Evolutionary conservation across 2,329 filamentous ascomycete genomes (phyloP), one percentile per base, ranked within the genome.

Genomic region (Neonectria punicea): DNA sequence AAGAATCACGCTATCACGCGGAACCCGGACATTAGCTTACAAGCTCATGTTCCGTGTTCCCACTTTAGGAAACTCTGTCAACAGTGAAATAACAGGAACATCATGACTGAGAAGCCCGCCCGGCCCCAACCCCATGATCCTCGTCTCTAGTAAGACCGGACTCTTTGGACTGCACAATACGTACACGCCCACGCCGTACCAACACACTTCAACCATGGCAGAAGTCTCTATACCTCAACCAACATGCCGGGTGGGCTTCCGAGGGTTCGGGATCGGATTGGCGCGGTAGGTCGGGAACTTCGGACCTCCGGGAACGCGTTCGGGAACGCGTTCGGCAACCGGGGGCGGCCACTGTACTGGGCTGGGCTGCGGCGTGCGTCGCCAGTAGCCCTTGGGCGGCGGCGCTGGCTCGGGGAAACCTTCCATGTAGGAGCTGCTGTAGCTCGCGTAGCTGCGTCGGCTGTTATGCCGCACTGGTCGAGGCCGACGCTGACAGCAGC

Each of bases 221-320:
- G 56, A 16, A 20, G 13, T 32, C 34, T 56, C 22, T 34, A 14
- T 5, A 14, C 43, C 36, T 57, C 32, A 56, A 18, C 3, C 18
- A 18, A 53, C 36, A 57, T 61, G 62, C 25, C 16, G 36, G 50
- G 56, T 65, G 46, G 68, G 49, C 1, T 9, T 20, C n/a, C 70
- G 68, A 14, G 77, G 77, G 36, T 79, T 79, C 2, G 70, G 62
- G 28, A 79, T 78, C 8, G 77, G 77, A 8, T 78, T 70, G 1
- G 77, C 77, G 6, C 69, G 71, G 51, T 79, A 79, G 0, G 75
- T 79, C 1, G 77, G 77, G 53, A 68, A 77, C 60, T 73, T 75
- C 1, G 76, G 76, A 0, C 77, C 78, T 3, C 78, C 78, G 1
- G 78, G 78, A 6, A 79, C 67, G 7, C 71, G 70, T 56, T 77